Conservation (phyloP, 2,329 filamentous ascomycete genomes). For the Curvularia sp. region DNA sequence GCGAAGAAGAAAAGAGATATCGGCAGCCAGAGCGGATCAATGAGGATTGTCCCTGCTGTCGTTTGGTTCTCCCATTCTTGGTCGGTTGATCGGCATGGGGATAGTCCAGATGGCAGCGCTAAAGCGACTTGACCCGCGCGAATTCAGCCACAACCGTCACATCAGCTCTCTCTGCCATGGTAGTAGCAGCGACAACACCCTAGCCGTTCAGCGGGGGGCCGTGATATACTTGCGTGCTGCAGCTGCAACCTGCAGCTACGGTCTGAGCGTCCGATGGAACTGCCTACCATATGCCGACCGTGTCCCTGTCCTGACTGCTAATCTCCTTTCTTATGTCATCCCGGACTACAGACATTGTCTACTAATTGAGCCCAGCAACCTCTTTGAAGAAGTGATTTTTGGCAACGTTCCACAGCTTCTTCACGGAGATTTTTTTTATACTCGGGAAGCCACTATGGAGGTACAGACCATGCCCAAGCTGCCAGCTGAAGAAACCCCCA, state of each 20-base stretch:
- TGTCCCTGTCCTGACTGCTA: slow-evolving; percentile 14
- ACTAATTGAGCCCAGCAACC: slow-evolving; percentile 5
- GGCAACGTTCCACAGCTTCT: neutral
- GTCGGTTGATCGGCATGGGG: slow-evolving; percentile 6
- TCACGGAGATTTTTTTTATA: neutral
- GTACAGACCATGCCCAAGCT: slow-evolving; percentile 4
- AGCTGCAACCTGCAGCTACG: slow-evolving; percentile 11
- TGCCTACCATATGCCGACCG: slow-evolving; percentile 11
- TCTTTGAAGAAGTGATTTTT: neutral
- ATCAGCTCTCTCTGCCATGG: slow-evolving; percentile 6
- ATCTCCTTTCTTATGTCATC: slow-evolving; percentile 11
- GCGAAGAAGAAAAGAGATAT: neutral
- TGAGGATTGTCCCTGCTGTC: neutral
- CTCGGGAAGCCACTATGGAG: slow-evolving; percentile 12
- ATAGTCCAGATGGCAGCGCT: slow-evolving; percentile 8
- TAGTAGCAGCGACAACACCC: slow-evolving; percentile 9
- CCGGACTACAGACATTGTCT: slow-evolving; percentile 8
- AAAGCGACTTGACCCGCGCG: slow-evolving; percentile 8
- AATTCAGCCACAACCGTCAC: slow-evolving; percentile 19
- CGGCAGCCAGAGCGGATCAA: neutral
- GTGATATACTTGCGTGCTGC: slow-evolving; percentile 8
- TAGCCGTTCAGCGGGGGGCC: slow-evolving; percentile 14
- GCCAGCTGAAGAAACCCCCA: neutral
- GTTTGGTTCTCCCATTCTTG: slow-evolving; percentile 3
- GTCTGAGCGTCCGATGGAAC: slow-evolving; percentile 13